A percentile compares a stretch with the other conserved stretches of the same genome.
phyloP scores from a whole-genome alignment of 1,139 yeast species.

The Komagataea norvegica region DNA sequence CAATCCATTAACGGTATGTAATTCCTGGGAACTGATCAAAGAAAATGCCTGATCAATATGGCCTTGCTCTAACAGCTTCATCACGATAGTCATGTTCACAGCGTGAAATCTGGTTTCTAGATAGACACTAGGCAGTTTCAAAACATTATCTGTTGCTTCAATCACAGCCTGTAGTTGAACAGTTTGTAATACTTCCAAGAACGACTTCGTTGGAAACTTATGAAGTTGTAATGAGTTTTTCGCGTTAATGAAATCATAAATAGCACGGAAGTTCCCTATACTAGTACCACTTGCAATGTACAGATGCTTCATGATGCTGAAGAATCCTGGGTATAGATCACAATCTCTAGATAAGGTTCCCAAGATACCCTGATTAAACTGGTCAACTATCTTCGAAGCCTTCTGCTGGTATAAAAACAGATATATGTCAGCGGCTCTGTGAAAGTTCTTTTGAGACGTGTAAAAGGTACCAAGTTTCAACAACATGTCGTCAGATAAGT shows the following conservation, averaged over 20 bases:
- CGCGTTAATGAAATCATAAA: conserved; percentile 9
- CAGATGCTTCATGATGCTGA: conserved; percentile 15
- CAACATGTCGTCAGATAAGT: conserved; percentile 9
- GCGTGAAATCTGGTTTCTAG: conserved; percentile 15
- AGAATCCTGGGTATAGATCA: conserved; percentile 16
- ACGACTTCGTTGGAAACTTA: conserved; percentile 8
- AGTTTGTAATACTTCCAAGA: conserved; percentile 13
- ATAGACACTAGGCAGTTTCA: conserved; percentile 12
- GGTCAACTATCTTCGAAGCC: conserved; percentile 5
- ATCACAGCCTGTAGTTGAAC: conserved; percentile 15
- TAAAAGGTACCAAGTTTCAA: conserved; percentile 12
- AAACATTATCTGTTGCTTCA: conserved; percentile 9
- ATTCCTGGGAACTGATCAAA: conserved; percentile 6
- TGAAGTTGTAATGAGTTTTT: conserved; percentile 3
- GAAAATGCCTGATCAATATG: conserved; percentile 11
- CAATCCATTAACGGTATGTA: conserved; percentile 12
- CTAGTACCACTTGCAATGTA: conserved; percentile 10
- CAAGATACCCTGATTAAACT: conserved; percentile 12
- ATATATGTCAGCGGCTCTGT: conserved; percentile 11
- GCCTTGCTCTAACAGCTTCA: conserved; percentile 10
- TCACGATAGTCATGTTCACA: conserved; percentile 14
- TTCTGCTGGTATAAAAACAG: conserved; percentile 7
- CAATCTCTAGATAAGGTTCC: conserved; percentile 12
- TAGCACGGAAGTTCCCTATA: conserved; percentile 12
- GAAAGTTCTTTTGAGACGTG: conserved; percentile 11